Evolutionary conservation across 2,329 filamentous ascomycete species (phyloP).

Genomic region (Fusarium cyanostomum): DNA sequence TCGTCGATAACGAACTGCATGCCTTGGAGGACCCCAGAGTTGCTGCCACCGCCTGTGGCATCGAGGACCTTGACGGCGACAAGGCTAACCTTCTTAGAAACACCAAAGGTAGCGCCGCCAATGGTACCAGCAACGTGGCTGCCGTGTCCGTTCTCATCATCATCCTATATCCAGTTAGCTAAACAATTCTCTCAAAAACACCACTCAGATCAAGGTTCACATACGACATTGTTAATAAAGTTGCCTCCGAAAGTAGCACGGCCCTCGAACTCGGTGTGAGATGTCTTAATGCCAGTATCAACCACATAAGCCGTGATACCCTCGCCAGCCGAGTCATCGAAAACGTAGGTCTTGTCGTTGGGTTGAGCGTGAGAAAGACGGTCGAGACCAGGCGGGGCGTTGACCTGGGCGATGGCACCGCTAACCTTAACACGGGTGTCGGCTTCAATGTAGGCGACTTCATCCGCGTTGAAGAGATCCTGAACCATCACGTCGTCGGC

Average conservation of each 20-base stretch:
- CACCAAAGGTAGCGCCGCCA: slow-evolving; percentile 67
- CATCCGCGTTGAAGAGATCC: slow-evolving; percentile 57
- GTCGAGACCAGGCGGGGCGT: slow-evolving; percentile 62
- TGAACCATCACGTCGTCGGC: slow-evolving; percentile 60
- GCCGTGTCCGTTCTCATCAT: slow-evolving; percentile 70
- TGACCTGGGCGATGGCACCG: slow-evolving; percentile 59
- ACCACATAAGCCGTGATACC: slow-evolving; percentile 71
- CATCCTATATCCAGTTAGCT: slow-evolving; percentile 48
- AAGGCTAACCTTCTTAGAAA: slow-evolving; percentile 58
- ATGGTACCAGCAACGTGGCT: slow-evolving; percentile 72
- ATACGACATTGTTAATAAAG: slow-evolving; percentile 58
- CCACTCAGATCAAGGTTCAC: slow-evolving; percentile 33
- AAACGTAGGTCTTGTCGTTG: slow-evolving; percentile 52
- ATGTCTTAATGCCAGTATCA: slow-evolving; percentile 69
- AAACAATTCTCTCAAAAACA: neutral
- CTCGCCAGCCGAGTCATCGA: slow-evolving; percentile 61
- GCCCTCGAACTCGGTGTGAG: slow-evolving; percentile 66
- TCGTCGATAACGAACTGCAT: slow-evolving; percentile 65
- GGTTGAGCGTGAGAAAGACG: slow-evolving; percentile 59
- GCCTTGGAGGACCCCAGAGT: slow-evolving; percentile 62
- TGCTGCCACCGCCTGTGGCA: slow-evolving; percentile 50
- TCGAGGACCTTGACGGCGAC: slow-evolving; percentile 71
- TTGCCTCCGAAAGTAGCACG: slow-evolving; percentile 64
- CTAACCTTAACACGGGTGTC: slow-evolving; percentile 59
- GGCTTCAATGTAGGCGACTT: slow-evolving; percentile 64